These are phyloP conservation scores for Fusarium sp. DNA, from an alignment of 2,329 filamentous ascomycete genomes.

Conservation along the genomic window DNA sequence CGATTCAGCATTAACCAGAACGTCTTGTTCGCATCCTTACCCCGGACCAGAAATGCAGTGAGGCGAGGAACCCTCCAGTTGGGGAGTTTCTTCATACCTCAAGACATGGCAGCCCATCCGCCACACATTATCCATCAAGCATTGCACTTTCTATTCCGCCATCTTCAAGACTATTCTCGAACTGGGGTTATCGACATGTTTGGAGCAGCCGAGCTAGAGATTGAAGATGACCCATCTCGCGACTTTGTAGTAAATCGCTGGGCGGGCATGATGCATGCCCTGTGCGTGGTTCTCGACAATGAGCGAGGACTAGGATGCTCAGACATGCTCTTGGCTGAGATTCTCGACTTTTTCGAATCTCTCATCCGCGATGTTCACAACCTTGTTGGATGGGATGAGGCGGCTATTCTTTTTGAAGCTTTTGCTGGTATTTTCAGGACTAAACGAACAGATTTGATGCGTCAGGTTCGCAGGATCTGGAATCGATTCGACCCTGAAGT, in stretches of 20 bases:
- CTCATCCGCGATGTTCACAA: slow-evolving; percentile 40
- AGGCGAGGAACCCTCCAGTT: slow-evolving; percentile 29
- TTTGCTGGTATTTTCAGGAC: slow-evolving; percentile 42
- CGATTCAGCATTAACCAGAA: slow-evolving; percentile 25
- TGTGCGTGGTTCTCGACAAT: slow-evolving; percentile 48
- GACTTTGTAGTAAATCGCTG: slow-evolving; percentile 17
- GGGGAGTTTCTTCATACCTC: slow-evolving; percentile 16
- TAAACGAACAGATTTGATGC: slow-evolving; percentile 6
- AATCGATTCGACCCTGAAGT: slow-evolving; percentile 35
- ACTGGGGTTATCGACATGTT: slow-evolving; percentile 36
- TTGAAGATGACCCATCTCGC: slow-evolving; percentile 11
- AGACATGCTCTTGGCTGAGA: slow-evolving; percentile 35
- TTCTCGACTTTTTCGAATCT: slow-evolving; percentile 43
- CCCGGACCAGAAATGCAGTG: slow-evolving; percentile 22
- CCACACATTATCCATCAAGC: slow-evolving; percentile 22
- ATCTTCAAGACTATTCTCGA: slow-evolving; percentile 28
- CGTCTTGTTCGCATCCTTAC: slow-evolving; percentile 24
- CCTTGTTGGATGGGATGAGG: slow-evolving; percentile 22
- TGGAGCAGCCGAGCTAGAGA: slow-evolving; percentile 19
- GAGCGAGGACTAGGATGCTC: slow-evolving; percentile 47
- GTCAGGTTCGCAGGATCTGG: slow-evolving; percentile 40
- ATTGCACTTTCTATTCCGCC: slow-evolving; percentile 33
- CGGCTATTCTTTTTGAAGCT: slow-evolving; percentile 38
- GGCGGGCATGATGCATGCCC: slow-evolving; percentile 32
- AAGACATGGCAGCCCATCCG: slow-evolving; percentile 4